Percentiles rank a stretch among this genome's conserved stretches.
These are phyloP conservation scores for Letharia lupina DNA, from an alignment of 495 filamentous ascomycete species.

Conservation along the genomic window DNA sequence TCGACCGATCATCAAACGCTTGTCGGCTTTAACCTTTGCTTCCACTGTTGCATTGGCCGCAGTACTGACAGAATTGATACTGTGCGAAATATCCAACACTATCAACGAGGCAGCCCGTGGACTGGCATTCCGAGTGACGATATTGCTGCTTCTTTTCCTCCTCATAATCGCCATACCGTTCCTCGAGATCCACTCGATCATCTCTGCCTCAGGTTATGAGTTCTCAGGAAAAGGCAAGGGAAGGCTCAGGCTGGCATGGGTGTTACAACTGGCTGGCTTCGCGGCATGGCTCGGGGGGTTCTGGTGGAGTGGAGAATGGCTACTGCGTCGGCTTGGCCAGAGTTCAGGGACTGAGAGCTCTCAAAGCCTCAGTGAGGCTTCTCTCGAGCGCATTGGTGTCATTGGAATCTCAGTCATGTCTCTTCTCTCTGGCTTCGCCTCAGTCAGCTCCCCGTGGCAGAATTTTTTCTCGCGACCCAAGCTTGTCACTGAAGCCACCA, in stretches of 20 bases:
- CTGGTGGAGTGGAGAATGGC: conserved; percentile 62
- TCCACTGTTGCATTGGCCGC: conserved; percentile 62
- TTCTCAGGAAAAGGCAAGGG: conserved; percentile 44
- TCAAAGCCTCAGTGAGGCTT: conserved; percentile 56
- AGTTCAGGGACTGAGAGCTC: conserved; percentile 26
- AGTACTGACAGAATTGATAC: conserved; percentile 64
- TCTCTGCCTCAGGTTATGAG: conserved; percentile 50
- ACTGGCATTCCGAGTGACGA: conserved; percentile 53
- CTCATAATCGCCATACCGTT: conserved; percentile 62
- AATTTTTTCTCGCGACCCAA: conserved; percentile 56
- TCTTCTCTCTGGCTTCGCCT: conserved; percentile 70
- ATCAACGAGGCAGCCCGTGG: conserved; percentile 53
- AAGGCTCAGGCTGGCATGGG: conserved; percentile 44
- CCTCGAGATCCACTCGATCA: conserved; percentile 58
- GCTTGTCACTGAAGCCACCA: conserved; percentile 58
- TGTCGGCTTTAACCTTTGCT: conserved; percentile 55
- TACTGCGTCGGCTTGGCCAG: conserved; percentile 41
- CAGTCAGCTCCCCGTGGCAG: conserved; percentile 73
- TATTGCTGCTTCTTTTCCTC: conserved; percentile 55
- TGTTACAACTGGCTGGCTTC: conserved; percentile 50
- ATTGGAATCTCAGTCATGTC: conserved; percentile 80
- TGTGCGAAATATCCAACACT: conserved; percentile 71
- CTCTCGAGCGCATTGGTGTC: conserved; percentile 68
- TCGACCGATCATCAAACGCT: conserved; percentile 30
- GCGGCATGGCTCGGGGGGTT: conserved; percentile 56